Evolutionary conservation across 345 rosid genomes (phyloP), one percentile per base, ranked within the genome.

Genomic region (Salix koriyanagi): DNA sequence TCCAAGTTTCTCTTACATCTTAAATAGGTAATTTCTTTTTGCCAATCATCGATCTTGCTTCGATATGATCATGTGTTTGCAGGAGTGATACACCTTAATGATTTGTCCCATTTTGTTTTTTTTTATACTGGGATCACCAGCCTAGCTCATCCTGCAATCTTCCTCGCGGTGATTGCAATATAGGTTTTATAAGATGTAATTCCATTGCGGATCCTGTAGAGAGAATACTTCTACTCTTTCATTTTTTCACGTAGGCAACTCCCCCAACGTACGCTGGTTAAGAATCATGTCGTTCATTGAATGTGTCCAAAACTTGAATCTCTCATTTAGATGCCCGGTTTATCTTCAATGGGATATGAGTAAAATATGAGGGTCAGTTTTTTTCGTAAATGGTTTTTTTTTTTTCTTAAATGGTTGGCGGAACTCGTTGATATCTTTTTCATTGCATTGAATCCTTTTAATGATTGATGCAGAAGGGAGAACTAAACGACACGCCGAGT

Each of bases 381-480:
- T 56, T 34, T 34, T 34, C 6, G 37, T 34, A 34, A 34, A 34
- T 34, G 37, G 6, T 34, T 34, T 23, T 23, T 25, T 50, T 50
- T 23, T 36, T 25, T 50, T 67, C 32, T 36, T 10, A 21, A n/a
- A 64, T 6, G 18, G 44, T 10, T 64, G 26, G 15, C 14, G 28
- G 62, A 56, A 56, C 26, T n/a, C 62, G 1, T 58, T 1, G 54
- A 15, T 12, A 23, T 3, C 18, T 36, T 65, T 50, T 34, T 34
- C n/a, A 30, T 32, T 3, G 21, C 54, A 9, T 70, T 28, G 26
- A 65, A 30, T 66, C 19, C 19, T 23, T 6, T 12, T 19, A 39
- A 61, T 34, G 71, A 13, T 65, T 60, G 65, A 46, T 60, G 65
- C 82, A 84, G 87, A 86, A 77, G 76, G 81, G 67, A 10, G 75